phyloP scores from a whole-genome alignment of 495 filamentous ascomycete genomes.

The Penicillium lagena region DNA sequence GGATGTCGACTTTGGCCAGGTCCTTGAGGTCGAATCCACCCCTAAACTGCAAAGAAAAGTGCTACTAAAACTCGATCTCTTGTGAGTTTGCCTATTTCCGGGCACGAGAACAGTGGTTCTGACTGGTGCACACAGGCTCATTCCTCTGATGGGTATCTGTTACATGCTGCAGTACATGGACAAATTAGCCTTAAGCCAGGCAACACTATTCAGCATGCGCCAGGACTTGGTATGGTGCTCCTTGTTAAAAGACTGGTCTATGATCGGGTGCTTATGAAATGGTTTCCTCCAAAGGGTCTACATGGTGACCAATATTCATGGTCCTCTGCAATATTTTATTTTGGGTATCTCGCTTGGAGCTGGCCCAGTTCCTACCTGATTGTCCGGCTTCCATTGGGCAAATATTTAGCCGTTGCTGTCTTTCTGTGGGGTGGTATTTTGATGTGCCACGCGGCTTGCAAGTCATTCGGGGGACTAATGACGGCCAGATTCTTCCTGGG shows the following conservation, averaged over 20 bases:
- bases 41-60: constrained; percentile 25
- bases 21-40: constrained; percentile 23
- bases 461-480: constrained; percentile 41
- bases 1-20: constrained; percentile 29
- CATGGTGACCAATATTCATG: constrained; percentile 41
- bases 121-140: constrained; percentile 20
- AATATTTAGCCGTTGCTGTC: constrained; percentile 32
- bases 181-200: constrained; percentile 51
- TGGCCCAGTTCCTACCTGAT: constrained; percentile 46
- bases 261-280: background rate
- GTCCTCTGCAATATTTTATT: constrained; percentile 42
- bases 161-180: constrained; percentile 52
- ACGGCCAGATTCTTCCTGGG: constrained; percentile 48
- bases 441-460: constrained; percentile 40
- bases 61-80: constrained; percentile 26
- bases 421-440: constrained; percentile 25
- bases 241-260: background rate
- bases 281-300: constrained; percentile 14
- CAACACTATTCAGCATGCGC: constrained; percentile 41
- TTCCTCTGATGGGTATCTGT: constrained; percentile 43
- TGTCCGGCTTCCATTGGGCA: constrained; percentile 46
- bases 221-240: constrained; percentile 25
- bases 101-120: background rate
- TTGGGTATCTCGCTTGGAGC: constrained; percentile 44
- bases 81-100: constrained; percentile 10